A percentile compares a stretch with the other conserved stretches of the same genome.
phyloP scores from a whole-genome alignment of 2,329 filamentous ascomycete genomes.

The Colletotrichum sp. region DNA sequence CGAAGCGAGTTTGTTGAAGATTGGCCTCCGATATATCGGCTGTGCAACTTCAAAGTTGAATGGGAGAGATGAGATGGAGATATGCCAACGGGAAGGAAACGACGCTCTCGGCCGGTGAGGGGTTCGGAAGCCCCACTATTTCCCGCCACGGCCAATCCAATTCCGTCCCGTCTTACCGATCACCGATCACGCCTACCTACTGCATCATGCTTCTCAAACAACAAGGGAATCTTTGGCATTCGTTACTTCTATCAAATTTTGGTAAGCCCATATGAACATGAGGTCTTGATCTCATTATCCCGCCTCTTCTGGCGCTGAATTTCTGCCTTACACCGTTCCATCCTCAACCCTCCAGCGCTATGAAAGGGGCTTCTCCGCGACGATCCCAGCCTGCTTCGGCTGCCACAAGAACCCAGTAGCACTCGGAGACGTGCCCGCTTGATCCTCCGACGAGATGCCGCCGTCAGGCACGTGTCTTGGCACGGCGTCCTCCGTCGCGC shows the following conservation, averaged over 20 bases:
- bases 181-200: not conserved
- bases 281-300: not conserved
- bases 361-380: not conserved
- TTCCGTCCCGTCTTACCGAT: not conserved
- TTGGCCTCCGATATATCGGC: not conserved
- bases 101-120: not conserved
- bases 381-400: not conserved
- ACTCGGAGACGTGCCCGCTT: not conserved
- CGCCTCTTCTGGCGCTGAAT: not conserved
- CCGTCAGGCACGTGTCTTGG: conserved; percentile 4
- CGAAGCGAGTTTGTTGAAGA: not conserved
- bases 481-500: not conserved
- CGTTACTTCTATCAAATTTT: not conserved
- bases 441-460: not conserved
- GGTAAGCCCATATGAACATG: not conserved
- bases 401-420: not conserved
- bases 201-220: not conserved
- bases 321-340: not conserved
- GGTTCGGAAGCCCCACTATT: not conserved
- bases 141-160: not conserved
- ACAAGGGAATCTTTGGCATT: not conserved
- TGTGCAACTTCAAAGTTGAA: not conserved
- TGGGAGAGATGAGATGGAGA: not conserved
- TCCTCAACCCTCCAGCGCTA: not conserved
- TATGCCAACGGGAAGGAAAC: not conserved